phyloP scores from a whole-genome alignment of 306 rosid genomes.

The Acmispon strigosus region DNA sequence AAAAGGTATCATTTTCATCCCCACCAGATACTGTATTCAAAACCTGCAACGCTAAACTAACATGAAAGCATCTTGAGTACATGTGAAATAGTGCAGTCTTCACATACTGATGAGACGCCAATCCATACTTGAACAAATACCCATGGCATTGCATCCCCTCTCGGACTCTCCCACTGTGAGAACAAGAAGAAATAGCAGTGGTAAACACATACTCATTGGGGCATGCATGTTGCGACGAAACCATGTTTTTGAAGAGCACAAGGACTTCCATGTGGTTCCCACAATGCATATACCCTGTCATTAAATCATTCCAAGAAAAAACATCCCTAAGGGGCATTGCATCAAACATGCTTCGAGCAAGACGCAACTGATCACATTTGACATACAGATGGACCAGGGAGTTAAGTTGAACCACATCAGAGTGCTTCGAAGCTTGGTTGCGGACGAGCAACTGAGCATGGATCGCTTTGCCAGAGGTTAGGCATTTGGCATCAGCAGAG shows the following conservation, averaged over 20 bases:
- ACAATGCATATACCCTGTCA: conserved; percentile 51
- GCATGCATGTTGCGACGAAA: conserved; percentile 8
- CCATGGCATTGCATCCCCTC: conserved; percentile 70
- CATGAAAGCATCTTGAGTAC: conserved; percentile 42
- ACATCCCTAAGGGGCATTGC: conserved; percentile 40
- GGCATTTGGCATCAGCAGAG: conserved; percentile 33
- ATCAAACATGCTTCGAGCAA: conserved; percentile 47
- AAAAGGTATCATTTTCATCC: conserved; percentile 21
- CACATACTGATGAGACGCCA: conserved; percentile 37
- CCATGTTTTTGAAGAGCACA: conserved; percentile 33
- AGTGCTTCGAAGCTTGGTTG: conserved; percentile 5
- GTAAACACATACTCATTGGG: conserved; percentile 47
- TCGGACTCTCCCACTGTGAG: conserved; percentile 35
- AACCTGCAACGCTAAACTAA: conserved; percentile 39
- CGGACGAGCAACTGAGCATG: conserved; percentile 45
- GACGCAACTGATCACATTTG: conserved; percentile 30
- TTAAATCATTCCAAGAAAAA: conserved; percentile 51
- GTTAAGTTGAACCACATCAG: conserved; percentile 26
- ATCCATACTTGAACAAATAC: conserved; percentile 44
- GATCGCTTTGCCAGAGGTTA: conserved; percentile 38
- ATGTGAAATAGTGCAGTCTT: conserved; percentile 57
- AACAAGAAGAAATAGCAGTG: conserved; percentile 47
- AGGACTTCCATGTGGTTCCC: conserved; percentile 42
- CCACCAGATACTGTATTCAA: conserved; percentile 22
- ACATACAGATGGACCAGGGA: conserved; percentile 41